phyloP scores from a whole-genome alignment of 257 asterid species.

The Mentha longifolia region DNA sequence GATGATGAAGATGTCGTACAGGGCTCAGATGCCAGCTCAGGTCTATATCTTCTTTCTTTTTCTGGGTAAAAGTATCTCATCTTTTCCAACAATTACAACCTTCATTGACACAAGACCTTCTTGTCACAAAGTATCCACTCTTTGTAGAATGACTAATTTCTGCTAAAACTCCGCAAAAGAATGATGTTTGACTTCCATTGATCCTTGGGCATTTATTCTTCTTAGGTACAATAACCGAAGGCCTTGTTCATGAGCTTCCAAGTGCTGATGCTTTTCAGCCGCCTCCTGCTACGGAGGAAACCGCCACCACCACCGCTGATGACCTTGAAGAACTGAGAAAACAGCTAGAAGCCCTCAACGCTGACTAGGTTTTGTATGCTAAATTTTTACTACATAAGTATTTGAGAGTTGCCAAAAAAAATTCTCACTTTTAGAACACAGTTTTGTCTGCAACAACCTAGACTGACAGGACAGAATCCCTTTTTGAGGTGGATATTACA shows the following conservation, averaged over 20 bases:
- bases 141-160: background rate
- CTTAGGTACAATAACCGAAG: constrained; percentile 77
- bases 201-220: constrained; percentile 21
- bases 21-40: constrained; percentile 54
- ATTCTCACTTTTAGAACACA: constrained; percentile 16
- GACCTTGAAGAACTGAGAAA: constrained; percentile 86
- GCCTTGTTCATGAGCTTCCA: constrained; percentile 88
- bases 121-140: background rate
- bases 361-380: constrained; percentile 35
- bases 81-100: background rate
- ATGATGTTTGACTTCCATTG: background rate
- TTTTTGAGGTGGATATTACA: constrained; percentile 24
- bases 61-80: background rate
- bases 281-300: constrained; percentile 45
- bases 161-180: background rate
- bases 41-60: constrained; percentile 36
- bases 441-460: constrained; percentile 9
- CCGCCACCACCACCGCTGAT: constrained; percentile 36
- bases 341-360: constrained; percentile 87
- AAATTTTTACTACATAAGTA: background rate
- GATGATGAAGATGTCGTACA: constrained; percentile 63
- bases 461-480: constrained; percentile 11
- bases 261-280: constrained; percentile 71
- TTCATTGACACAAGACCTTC: background rate
- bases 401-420: background rate